These are phyloP conservation scores for Boletus rex-veris DNA, from an alignment of 768 basidiomycete species.

Conservation along the genomic window DNA sequence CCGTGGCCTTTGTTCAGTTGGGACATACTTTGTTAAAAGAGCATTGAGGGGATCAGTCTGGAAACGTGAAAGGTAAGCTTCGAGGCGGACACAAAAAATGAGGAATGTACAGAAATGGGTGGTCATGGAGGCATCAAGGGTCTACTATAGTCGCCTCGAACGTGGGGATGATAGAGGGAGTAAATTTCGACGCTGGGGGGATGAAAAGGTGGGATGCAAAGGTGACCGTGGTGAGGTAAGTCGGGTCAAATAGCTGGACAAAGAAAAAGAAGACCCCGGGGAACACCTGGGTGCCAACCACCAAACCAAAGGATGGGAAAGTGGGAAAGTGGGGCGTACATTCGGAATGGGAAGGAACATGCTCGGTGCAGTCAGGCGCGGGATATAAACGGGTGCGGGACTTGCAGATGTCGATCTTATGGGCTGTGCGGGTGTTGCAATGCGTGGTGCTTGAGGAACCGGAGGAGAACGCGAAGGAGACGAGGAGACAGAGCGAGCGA, in stretches of 20 bases:
- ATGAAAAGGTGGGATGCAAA: not conserved
- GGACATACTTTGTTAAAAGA: conserved; percentile 80
- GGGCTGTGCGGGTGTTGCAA: conserved; percentile 35
- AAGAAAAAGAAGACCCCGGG: conserved; percentile 40
- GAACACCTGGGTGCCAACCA: conserved; percentile 45
- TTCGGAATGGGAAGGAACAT: conserved; percentile 90
- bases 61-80: conserved; percentile 1
- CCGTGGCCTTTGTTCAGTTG: conserved; percentile 67
- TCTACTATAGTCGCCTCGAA: conserved; percentile 5
- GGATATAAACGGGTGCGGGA: conserved; percentile 48
- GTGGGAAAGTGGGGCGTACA: conserved; percentile 54
- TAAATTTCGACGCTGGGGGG: conserved; percentile 4
- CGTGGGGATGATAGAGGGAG: not conserved
- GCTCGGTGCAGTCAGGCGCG: conserved; percentile 64
- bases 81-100: not conserved
- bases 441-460: not conserved
- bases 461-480: not conserved
- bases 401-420: conserved; percentile 2
- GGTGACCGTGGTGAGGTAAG: not conserved
- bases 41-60: conserved; percentile 83
- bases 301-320: conserved; percentile 55
- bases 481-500: conserved; percentile 40
- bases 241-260: conserved; percentile 30
- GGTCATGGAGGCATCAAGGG: conserved; percentile 3
- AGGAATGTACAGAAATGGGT: conserved; percentile 3